Conservation (phyloP, 2,329 filamentous ascomycete genomes). For the Colletotrichum karsti region DNA sequence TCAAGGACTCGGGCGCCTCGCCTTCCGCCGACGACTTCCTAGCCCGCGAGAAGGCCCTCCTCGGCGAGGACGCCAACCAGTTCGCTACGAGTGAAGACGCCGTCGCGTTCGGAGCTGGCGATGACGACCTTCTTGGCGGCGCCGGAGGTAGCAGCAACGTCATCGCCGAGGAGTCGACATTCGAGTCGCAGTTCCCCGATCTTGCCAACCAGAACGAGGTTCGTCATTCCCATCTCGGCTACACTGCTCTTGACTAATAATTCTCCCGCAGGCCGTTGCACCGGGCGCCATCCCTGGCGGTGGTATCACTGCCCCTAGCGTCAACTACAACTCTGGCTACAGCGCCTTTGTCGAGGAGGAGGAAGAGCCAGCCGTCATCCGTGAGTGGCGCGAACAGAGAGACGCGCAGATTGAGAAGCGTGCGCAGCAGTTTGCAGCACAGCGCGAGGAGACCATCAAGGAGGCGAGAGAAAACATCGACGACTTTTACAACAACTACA, state of each 20-base stretch:
- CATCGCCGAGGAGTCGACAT: conserved; percentile 55
- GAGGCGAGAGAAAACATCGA: conserved; percentile 95
- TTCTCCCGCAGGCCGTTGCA: conserved; percentile 67
- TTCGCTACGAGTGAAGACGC: conserved; percentile 83
- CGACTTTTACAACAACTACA: conserved; percentile 99
- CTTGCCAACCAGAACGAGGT: conserved; percentile 76
- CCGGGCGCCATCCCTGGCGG: conserved; percentile 80
- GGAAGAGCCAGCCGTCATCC: conserved; percentile 88
- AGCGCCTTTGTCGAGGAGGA: conserved; percentile 67
- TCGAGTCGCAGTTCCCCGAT: conserved; percentile 92
- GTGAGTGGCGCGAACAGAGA: conserved; percentile 90
- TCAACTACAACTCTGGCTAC: conserved; percentile 70
- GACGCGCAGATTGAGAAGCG: conserved; percentile 85
- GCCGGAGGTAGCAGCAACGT: conserved; percentile 57
- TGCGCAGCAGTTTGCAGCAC: conserved; percentile 81
- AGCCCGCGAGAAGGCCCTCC: conserved; percentile 85
- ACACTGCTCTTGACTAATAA: background rate
- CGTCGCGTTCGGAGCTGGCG: conserved; percentile 69
- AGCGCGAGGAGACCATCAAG: conserved; percentile 86
- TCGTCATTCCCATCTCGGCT: conserved; percentile 32
- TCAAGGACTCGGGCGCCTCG: conserved; percentile 64
- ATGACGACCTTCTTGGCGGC: conserved; percentile 79
- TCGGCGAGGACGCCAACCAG: conserved; percentile 93
- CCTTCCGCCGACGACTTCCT: conserved; percentile 84
- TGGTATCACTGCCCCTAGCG: conserved; percentile 79